phyloP scores from a whole-genome alignment of 768 basidiomycete species.

The Lactarius psammicola region DNA sequence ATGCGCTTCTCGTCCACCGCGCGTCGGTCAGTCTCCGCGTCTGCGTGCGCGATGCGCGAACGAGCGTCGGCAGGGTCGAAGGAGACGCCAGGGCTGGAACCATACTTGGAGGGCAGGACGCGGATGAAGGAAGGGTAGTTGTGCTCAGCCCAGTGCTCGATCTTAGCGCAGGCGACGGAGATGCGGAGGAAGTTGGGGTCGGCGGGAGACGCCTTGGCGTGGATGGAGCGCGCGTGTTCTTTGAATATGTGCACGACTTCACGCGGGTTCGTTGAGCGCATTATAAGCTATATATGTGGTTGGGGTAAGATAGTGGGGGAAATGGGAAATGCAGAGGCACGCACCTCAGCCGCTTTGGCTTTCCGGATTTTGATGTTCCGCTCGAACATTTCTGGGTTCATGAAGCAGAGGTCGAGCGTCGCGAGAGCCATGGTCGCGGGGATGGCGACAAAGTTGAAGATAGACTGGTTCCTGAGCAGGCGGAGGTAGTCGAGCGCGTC shows the following conservation, averaged over 20 bases:
- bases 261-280: conserved; percentile 86
- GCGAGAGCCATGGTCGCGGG: conserved; percentile 96
- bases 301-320: background rate
- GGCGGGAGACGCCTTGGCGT: conserved; percentile 69
- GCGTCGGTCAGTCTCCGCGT: conserved; percentile 42
- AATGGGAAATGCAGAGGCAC: conserved; percentile 31
- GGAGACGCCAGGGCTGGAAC: conserved; percentile 17
- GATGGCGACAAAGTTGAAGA: conserved; percentile 96
- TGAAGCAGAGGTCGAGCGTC: conserved; percentile 88
- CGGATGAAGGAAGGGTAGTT: conserved; percentile 90
- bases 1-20: conserved; percentile 42
- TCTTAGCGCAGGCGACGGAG: conserved; percentile 77
- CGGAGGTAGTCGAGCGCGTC: conserved; percentile 90
- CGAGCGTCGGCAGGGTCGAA: conserved; percentile 58
- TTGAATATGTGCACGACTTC: conserved; percentile 90
- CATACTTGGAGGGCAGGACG: conserved; percentile 28
- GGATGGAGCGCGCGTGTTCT: conserved; percentile 76
- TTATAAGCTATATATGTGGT: conserved; percentile 76
- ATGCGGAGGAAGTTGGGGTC: conserved; percentile 88
- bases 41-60: conserved; percentile 45
- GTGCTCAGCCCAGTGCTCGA: conserved; percentile 92
- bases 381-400: conserved; percentile 85
- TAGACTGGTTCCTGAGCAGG: conserved; percentile 82
- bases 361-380: conserved; percentile 94
- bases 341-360: conserved; percentile 78